Base-by-base conservation (phyloP, 2,329 filamentous ascomycete species). In the Teratosphaeria destructans region DNA sequence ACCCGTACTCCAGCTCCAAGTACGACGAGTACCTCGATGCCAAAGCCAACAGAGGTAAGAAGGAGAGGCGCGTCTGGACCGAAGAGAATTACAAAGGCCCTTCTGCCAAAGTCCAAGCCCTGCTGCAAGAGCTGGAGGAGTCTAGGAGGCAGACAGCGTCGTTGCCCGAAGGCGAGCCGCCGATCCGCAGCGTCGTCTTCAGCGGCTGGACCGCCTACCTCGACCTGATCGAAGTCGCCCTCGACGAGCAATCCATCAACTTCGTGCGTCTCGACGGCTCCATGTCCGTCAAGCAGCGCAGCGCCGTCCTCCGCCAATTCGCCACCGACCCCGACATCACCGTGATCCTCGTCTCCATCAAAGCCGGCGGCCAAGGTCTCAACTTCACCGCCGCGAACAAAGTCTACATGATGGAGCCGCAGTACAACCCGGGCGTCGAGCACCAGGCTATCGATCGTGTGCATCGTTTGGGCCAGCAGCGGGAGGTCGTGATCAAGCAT, bases 401-500 rank as follows among this genome's bases (percentile, higher is more conserved):
- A 59, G 93, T 95, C 14, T 97, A 94, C 72, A 88, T 97, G 68
- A 97, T 99, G 93, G 94, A 99, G 72, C 94, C 94, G 5, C 92
- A 96, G 71, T 99, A 93, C 77, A 99, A 99, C 69, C 94, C 94
- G 0, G 92, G 91, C 0, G 90, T 92, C 0, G 93, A 99, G 73
- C 89, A 91, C 5, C 94, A 99, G 75, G 94, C 94, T 1, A 82
- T 97, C 7, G 94, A 97, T 72, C 89, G 94, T 34, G 90, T 99
- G 5, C 92, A 96, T 72, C 86, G 92, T 19, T 79, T 96, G 1
- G 92, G 94, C 0, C 94, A 99, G 77, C 94, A 84, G 67, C 82
- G 94, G n/a, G 83, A 86, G 12, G 94, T 99, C 0, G 82, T 83
- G n/a, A 95, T 91, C 1, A 85, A 89, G 43, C 85, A 92, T 43